Conservation (phyloP, 2,329 filamentous ascomycete genomes). For the Lecanicillium sp. region DNA sequence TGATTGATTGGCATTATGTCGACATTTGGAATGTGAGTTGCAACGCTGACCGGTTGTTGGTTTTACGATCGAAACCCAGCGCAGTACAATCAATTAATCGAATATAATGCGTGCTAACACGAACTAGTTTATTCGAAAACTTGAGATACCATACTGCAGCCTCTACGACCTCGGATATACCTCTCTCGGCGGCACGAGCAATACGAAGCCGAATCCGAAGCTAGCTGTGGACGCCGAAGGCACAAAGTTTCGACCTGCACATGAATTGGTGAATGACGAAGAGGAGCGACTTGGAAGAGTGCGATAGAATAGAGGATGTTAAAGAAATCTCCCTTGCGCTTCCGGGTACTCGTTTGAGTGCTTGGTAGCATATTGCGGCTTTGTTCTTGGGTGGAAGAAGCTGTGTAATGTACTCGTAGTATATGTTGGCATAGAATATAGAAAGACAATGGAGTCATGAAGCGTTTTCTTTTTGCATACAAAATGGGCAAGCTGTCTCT, state of each 20-base stretch:
- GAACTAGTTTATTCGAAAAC: slow-evolving; percentile 65
- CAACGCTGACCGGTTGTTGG: not conserved
- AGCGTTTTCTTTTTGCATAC: no score
- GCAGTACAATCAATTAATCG: no score
- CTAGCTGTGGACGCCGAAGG: slow-evolving; percentile 36
- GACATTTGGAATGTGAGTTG: slow-evolving; percentile 84
- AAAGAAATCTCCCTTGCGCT: no score
- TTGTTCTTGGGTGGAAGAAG: no score
- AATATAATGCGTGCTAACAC: slow-evolving; percentile 12
- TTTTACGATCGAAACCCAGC: no score
- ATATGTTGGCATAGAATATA: no score
- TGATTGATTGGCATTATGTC: slow-evolving; percentile 95
- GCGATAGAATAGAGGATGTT: no score
- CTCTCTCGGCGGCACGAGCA: slow-evolving; percentile 78
- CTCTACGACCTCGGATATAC: slow-evolving; percentile 88
- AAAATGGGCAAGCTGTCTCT: no score
- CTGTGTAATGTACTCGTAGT: no score
- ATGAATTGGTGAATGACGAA: slow-evolving; percentile 64
- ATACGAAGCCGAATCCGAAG: slow-evolving; percentile 84
- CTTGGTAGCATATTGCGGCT: no score
- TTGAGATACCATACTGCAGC: slow-evolving; percentile 74
- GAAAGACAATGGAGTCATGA: no score
- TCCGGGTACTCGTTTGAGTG: no score
- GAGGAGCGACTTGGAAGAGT: slow-evolving; percentile 74
- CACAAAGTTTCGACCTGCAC: slow-evolving; percentile 58